A percentile compares a stretch with the other conserved stretches of the same genome.
Conservation (phyloP, 805 yeast genomes). For the Metschnikowia cubensis region DNA sequence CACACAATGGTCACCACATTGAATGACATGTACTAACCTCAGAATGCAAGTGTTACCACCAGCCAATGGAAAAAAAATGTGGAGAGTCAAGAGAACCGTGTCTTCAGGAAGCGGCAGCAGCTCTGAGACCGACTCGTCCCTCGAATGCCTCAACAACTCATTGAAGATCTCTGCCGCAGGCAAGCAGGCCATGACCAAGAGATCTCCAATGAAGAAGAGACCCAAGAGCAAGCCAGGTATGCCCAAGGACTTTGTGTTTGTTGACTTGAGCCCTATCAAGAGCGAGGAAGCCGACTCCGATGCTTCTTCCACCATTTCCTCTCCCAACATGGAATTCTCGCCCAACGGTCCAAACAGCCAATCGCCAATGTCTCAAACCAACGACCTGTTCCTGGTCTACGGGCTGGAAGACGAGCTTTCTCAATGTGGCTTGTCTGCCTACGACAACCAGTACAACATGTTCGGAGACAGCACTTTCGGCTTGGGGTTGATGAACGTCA, state of each 20-base stretch:
- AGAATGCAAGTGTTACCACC: constrained; percentile 32
- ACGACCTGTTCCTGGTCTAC: constrained; percentile 4
- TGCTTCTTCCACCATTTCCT: constrained; percentile 14
- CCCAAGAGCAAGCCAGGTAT: constrained; percentile 43
- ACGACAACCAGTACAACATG: constrained; percentile 6
- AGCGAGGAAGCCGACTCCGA: constrained; percentile 22
- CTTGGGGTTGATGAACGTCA: constrained; percentile 29
- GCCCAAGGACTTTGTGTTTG: constrained; percentile 44
- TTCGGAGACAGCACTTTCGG: constrained; percentile 18
- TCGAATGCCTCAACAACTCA: constrained; percentile 42
- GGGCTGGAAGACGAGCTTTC: constrained; percentile 5
- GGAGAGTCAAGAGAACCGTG: constrained; percentile 39
- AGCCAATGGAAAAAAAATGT: constrained; percentile 42
- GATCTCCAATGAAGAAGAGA: constrained; percentile 38
- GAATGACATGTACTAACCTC: not conserved
- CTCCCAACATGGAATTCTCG: constrained; percentile 7
- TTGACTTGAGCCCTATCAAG: constrained; percentile 42
- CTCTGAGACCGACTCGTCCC: constrained; percentile 21
- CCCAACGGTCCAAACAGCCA: constrained; percentile 3
- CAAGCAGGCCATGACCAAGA: constrained; percentile 29
- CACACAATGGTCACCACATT: not conserved
- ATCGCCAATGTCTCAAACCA: constrained; percentile 12
- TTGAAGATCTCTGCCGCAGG: constrained; percentile 40
- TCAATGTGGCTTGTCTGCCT: constrained; percentile 3
- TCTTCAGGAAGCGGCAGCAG: constrained; percentile 13